Percentiles rank a stretch among this genome's conserved stretches.
Conservation (phyloP, 768 basidiomycete genomes). For the Trametes cinnabarina region DNA sequence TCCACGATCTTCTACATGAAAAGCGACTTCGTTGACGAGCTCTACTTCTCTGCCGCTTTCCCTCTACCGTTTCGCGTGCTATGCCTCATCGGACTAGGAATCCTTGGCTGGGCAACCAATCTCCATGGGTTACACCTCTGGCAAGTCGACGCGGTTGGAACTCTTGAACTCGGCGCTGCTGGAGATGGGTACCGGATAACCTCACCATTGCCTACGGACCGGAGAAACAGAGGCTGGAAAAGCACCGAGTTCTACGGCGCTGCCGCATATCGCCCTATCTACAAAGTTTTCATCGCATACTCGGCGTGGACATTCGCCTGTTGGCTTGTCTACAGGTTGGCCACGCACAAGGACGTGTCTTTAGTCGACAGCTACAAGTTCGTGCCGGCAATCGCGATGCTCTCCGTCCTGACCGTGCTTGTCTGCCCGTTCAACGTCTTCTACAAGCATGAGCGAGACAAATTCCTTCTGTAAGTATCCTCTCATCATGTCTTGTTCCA, state of each 20-base stretch:
- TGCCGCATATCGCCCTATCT: slow-evolving; percentile 56
- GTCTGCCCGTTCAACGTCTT: slow-evolving; percentile 67
- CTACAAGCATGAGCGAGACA: slow-evolving; percentile 69
- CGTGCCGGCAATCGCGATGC: slow-evolving; percentile 66
- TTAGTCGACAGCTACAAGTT: slow-evolving; percentile 76
- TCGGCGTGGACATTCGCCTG: slow-evolving; percentile 56
- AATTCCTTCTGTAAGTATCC: slow-evolving; percentile 69
- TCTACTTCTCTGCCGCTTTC: slow-evolving; percentile 55
- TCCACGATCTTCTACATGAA: slow-evolving; percentile 29
- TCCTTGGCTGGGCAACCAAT: slow-evolving; percentile 91
- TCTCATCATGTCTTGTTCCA: neutral
- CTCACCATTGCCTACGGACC: slow-evolving; percentile 28
- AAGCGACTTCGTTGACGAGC: slow-evolving; percentile 35
- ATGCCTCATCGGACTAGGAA: slow-evolving; percentile 71
- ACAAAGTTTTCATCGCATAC: slow-evolving; percentile 66
- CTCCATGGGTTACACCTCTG: slow-evolving; percentile 76
- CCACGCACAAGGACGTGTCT: slow-evolving; percentile 53
- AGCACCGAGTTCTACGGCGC: slow-evolving; percentile 37
- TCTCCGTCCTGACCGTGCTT: slow-evolving; percentile 55
- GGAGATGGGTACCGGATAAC: slow-evolving; percentile 16
- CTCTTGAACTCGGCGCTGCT: slow-evolving; percentile 54
- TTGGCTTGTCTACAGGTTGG: slow-evolving; percentile 66
- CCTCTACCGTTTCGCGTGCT: slow-evolving; percentile 94
- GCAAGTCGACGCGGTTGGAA: slow-evolving; percentile 69
- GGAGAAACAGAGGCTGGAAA: slow-evolving; percentile 29